Evolutionary conservation across 148 eudicot species (phyloP).

Genomic region (Fagopyrum tataricum): DNA sequence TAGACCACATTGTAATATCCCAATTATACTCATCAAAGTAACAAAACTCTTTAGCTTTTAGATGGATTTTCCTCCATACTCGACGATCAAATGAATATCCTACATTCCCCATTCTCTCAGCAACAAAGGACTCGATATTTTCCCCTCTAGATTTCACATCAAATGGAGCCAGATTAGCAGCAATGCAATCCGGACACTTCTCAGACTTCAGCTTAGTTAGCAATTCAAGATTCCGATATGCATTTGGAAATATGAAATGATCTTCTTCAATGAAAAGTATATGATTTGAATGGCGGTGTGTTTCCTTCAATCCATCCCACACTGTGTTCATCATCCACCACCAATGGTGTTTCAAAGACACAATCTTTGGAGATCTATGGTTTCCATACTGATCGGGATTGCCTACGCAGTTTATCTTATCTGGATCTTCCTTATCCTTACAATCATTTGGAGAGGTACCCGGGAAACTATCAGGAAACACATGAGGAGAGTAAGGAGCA

Average conservation of each 20-base stretch:
- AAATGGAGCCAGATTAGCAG: slow-evolving; percentile 74
- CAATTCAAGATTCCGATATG: slow-evolving; percentile 63
- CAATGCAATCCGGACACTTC: slow-evolving; percentile 74
- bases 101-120: slow-evolving; percentile 88
- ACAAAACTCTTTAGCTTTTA: slow-evolving; percentile 64
- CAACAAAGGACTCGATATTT: slow-evolving; percentile 48
- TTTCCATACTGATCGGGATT: slow-evolving; percentile 92
- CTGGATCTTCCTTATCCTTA: slow-evolving; percentile 48
- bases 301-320: slow-evolving; percentile 86
- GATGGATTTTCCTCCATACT: slow-evolving; percentile 75
- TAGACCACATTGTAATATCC: slow-evolving; percentile 99
- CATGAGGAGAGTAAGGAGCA: slow-evolving; percentile 82
- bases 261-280: slow-evolving; percentile 93
- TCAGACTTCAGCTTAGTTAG: slow-evolving; percentile 53
- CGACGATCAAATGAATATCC: slow-evolving; percentile 84
- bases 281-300: slow-evolving; percentile 50
- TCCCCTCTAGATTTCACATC: slow-evolving; percentile 81
- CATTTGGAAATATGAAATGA: slow-evolving; percentile 84
- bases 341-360: slow-evolving; percentile 96
- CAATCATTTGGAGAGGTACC: slow-evolving; percentile 73
- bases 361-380: slow-evolving; percentile 76
- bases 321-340: slow-evolving; percentile 99
- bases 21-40: slow-evolving; percentile 88
- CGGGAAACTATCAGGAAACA: slow-evolving; percentile 62
- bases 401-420: slow-evolving; percentile 47